Percentiles rank a stretch among this genome's conserved stretches.
phyloP scores from a whole-genome alignment of 345 rosid genomes.

The Aurinia saxatilis region DNA sequence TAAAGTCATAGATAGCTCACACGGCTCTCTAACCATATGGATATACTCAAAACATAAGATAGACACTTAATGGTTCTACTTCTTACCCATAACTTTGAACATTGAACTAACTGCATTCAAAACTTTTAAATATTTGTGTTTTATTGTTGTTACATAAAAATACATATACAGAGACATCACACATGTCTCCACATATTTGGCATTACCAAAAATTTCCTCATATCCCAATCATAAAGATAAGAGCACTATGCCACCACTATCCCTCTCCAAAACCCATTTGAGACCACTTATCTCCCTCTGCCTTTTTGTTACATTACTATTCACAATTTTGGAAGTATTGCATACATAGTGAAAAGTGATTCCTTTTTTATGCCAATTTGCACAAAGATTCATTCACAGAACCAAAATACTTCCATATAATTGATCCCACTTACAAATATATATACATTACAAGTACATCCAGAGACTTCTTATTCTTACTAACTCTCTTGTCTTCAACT shows the following conservation, averaged over 20 bases:
- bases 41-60: neutral
- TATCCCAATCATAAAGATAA: constrained; percentile 5
- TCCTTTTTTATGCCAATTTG: too few relatives aligned
- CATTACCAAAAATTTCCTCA: constrained; percentile 1
- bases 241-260: neutral
- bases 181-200: constrained; percentile 26
- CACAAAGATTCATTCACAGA: neutral
- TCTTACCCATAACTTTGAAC: neutral
- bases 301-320: neutral
- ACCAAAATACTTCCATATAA: neutral
- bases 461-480: constrained; percentile 12
- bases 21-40: constrained; percentile 10
- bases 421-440: constrained; percentile 3
- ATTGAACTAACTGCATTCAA: neutral
- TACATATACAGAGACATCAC: constrained; percentile 1
- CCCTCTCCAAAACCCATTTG: neutral
- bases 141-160: neutral
- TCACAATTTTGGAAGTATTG: neutral
- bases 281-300: constrained; percentile 2
- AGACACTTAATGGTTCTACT: neutral
- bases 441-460: constrained; percentile 12
- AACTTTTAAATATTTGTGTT: neutral
- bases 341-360: neutral
- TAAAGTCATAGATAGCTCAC: neutral
- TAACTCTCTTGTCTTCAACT: constrained; percentile 13